These are phyloP conservation scores for Pseudogymnoascus verrucosus DNA, from an alignment of 2,329 filamentous ascomycete species.

Conservation along the genomic window DNA sequence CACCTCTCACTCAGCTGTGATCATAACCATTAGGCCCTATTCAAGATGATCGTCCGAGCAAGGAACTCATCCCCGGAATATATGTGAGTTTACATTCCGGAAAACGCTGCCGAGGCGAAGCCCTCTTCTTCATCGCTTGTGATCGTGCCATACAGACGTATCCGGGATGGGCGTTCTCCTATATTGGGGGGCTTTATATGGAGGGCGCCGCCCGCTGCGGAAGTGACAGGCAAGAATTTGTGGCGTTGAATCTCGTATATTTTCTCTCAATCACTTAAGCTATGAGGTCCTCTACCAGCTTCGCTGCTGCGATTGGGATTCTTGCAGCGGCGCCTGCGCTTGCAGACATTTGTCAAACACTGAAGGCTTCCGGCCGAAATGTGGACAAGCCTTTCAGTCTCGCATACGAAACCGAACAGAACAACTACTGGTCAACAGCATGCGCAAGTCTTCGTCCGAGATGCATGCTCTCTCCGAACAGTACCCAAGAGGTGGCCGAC, in stretches of 20 bases:
- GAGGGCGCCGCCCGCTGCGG: too few species aligned
- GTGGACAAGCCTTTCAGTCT: constrained; percentile 21
- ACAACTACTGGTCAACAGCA: constrained; percentile 39
- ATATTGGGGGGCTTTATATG: neutral
- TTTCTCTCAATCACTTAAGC: neutral
- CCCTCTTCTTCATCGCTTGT: neutral
- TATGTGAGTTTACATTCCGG: too few species aligned
- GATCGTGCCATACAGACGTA: neutral
- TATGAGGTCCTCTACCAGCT: neutral
- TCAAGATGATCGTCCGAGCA: neutral
- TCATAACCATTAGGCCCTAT: neutral
- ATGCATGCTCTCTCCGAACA: constrained; percentile 41
- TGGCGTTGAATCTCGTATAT: neutral
- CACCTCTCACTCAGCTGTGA: neutral
- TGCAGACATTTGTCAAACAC: neutral
- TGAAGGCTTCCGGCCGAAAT: neutral
- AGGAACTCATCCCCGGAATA: too few species aligned
- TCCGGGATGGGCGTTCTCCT: neutral
- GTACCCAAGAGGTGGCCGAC: constrained; percentile 42
- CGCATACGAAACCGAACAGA: constrained; percentile 32
- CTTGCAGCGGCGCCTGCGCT: neutral
- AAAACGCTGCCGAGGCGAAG: neutral
- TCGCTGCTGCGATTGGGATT: constrained; percentile 5
- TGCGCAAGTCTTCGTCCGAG: constrained; percentile 37
- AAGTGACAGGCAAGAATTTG: neutral